These are phyloP conservation scores for Hericium rajendrae DNA, from an alignment of 768 basidiomycete genomes.

Conservation along the genomic window DNA sequence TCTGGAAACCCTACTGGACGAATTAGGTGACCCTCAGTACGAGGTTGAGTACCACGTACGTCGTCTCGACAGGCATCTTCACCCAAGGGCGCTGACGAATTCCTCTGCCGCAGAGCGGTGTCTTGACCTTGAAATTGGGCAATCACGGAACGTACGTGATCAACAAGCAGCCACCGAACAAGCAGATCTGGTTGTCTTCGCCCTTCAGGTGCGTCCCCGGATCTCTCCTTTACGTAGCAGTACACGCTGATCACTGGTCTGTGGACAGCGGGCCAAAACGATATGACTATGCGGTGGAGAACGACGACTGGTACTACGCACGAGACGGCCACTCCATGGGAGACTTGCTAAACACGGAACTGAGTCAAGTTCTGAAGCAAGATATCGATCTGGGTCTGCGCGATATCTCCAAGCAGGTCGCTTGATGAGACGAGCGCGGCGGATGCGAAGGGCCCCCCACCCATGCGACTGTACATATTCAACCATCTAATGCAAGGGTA, in stretches of 20 bases:
- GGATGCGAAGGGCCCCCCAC: background rate
- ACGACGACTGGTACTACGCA: slow-evolving; percentile 65
- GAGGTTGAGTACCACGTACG: slow-evolving; percentile 89
- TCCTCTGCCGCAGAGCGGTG: slow-evolving; percentile 60
- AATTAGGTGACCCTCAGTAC: slow-evolving; percentile 39
- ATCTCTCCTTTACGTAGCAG: background rate
- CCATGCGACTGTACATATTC: no score
- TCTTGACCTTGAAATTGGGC: slow-evolving; percentile 73
- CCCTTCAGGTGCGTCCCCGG: slow-evolving; percentile 55
- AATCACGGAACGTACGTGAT: slow-evolving; percentile 83
- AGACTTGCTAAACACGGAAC: slow-evolving; percentile 58
- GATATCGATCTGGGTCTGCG: slow-evolving; percentile 22
- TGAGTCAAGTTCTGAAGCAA: slow-evolving; percentile 33
- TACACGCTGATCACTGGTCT: background rate
- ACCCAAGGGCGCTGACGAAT: background rate
- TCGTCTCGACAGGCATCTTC: slow-evolving; percentile 1
- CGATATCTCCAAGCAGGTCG: background rate
- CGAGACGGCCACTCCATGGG: slow-evolving; percentile 57
- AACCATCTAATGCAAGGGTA: no score
- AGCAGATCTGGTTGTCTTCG: slow-evolving; percentile 93
- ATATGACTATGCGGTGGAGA: slow-evolving; percentile 60
- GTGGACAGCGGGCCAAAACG: slow-evolving; percentile 77
- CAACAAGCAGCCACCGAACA: slow-evolving; percentile 96
- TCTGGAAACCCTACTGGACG: slow-evolving; percentile 66
- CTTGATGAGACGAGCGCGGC: background rate